Conservation (phyloP, 495 filamentous ascomycete species). For the Niebla homalea region DNA sequence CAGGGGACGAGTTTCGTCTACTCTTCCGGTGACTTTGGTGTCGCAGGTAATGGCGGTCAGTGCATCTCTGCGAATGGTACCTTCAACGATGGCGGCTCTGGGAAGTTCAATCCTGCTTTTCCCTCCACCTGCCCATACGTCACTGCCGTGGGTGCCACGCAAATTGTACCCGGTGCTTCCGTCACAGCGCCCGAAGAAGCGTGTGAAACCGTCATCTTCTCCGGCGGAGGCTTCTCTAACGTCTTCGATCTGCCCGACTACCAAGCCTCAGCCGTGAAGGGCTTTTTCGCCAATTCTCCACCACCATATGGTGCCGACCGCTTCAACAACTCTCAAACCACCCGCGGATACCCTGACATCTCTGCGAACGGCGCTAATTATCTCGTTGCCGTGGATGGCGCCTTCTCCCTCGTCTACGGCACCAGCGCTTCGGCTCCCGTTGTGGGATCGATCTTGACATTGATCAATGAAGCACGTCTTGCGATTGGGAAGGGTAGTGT, state of each 20-base stretch:
- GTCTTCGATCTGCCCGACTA: slow-evolving; percentile 47
- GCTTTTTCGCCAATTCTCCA: slow-evolving; percentile 36
- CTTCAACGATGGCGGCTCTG: slow-evolving; percentile 25
- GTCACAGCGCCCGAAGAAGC: slow-evolving; percentile 28
- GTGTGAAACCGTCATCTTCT: slow-evolving; percentile 33
- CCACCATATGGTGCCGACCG: slow-evolving; percentile 32
- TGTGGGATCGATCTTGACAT: slow-evolving; percentile 42
- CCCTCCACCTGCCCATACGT: slow-evolving; percentile 38
- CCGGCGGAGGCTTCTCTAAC: slow-evolving; percentile 58
- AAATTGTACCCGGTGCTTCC: slow-evolving; percentile 25
- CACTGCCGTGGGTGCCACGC: slow-evolving; percentile 38
- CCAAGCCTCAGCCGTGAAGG: slow-evolving; percentile 38
- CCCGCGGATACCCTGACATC: slow-evolving; percentile 54
- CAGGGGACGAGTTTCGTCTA: slow-evolving; percentile 48
- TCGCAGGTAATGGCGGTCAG: slow-evolving; percentile 31
- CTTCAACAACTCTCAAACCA: slow-evolving; percentile 45
- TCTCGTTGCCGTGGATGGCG: slow-evolving; percentile 29
- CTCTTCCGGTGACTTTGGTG: slow-evolving; percentile 48
- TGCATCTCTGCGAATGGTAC: slow-evolving; percentile 18
- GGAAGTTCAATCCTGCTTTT: slow-evolving; percentile 35
- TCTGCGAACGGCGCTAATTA: slow-evolving; percentile 49
- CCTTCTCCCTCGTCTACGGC: slow-evolving; percentile 33
- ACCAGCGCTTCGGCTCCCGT: slow-evolving; percentile 47
- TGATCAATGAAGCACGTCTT: slow-evolving; percentile 50
- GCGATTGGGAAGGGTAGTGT: slow-evolving; percentile 40